These are phyloP conservation scores for Vitis rupestris DNA, from an alignment of 164 flowering plant genomes.

Conservation along the genomic window DNA sequence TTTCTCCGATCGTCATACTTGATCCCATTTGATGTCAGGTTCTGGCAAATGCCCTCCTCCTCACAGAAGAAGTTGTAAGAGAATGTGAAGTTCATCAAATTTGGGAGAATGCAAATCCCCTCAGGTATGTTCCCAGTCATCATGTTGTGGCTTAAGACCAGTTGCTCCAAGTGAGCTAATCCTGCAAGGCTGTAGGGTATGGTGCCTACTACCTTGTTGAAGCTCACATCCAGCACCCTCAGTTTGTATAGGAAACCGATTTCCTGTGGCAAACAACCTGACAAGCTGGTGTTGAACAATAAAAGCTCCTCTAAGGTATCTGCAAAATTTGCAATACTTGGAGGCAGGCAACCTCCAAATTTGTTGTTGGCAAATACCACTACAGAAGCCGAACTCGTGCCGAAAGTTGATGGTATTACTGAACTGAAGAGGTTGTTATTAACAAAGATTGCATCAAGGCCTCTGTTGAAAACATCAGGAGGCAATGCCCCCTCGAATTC, in stretches of 20 bases:
- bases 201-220: conserved; percentile 62
- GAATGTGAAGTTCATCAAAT: conserved; percentile 53
- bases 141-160: conserved; percentile 57
- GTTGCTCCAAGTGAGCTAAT: conserved; percentile 50
- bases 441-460: conserved; percentile 65
- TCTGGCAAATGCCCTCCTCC: conserved; percentile 56
- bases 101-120: conserved; percentile 56
- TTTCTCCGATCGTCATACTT: conserved; percentile 61
- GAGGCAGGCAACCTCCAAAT: conserved; percentile 64
- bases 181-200: conserved; percentile 64
- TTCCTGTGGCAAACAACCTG: conserved; percentile 72
- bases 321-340: conserved; percentile 51
- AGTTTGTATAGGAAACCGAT: conserved; percentile 60
- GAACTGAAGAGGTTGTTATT: conserved; percentile 61
- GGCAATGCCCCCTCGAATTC: conserved; percentile 83
- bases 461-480: conserved; percentile 41
- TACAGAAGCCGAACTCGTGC: conserved; percentile 48
- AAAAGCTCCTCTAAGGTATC: conserved; percentile 59
- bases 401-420: conserved; percentile 41
- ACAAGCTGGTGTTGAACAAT: conserved; percentile 52
- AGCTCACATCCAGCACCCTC: conserved; percentile 66
- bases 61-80: conserved; percentile 77
- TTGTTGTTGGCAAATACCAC: conserved; percentile 79
- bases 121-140: conserved; percentile 48
- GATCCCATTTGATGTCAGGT: conserved; percentile 49